Conservation (phyloP, 495 filamentous ascomycete species). For the Geoglossum glabrum region DNA sequence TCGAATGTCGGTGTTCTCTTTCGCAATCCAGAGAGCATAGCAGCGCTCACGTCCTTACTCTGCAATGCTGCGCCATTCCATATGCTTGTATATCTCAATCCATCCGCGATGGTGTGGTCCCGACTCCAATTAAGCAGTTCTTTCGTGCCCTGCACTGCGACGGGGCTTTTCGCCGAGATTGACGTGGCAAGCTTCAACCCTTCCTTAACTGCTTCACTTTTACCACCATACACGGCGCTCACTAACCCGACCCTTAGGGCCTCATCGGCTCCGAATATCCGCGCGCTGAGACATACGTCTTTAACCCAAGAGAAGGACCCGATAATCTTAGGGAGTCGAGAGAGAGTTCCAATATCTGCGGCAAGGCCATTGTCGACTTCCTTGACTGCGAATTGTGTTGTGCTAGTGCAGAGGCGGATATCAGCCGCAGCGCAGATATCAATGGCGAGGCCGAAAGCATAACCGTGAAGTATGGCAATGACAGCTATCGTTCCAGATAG, state of each 20-base stretch:
- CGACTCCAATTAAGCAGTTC: conserved; percentile 72
- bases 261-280: conserved; percentile 60
- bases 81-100: conserved; percentile 59
- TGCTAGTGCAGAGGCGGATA: conserved; percentile 47
- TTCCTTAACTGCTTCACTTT: conserved; percentile 15
- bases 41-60: conserved; percentile 52
- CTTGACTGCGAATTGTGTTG: conserved; percentile 58
- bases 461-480: conserved; percentile 66
- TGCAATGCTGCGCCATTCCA: conserved; percentile 80
- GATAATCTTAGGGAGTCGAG: conserved; percentile 68
- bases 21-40: conserved; percentile 54
- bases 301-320: conserved; percentile 70
- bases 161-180: conserved; percentile 68
- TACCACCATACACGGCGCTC: conserved; percentile 44
- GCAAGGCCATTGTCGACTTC: conserved; percentile 92
- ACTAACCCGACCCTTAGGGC: conserved; percentile 72
- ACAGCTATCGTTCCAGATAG: conserved; percentile 31
- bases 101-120: conserved; percentile 59
- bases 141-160: conserved; percentile 87
- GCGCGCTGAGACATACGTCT: conserved; percentile 63
- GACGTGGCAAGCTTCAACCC: conserved; percentile 42
- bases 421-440: conserved; percentile 66
- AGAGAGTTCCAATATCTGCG: conserved; percentile 79
- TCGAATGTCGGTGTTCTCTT: conserved; percentile 70
- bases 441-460: conserved; percentile 62